These are phyloP conservation scores for Allium fistulosum DNA, from an alignment of 106 monocot species.

Conservation along the genomic window DNA sequence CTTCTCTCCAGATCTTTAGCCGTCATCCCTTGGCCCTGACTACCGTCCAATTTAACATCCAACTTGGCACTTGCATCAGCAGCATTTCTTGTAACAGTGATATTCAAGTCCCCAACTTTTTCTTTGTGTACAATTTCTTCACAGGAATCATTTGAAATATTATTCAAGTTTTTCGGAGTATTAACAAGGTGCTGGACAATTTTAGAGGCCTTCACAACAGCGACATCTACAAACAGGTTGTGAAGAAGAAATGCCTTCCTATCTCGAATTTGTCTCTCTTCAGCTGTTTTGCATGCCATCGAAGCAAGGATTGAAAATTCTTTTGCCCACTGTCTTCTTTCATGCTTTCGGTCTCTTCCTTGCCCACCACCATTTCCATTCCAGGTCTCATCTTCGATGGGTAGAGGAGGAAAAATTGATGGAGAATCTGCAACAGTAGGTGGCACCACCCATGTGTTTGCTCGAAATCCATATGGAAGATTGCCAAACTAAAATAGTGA, in stretches of 20 bases:
- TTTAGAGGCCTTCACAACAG: slow-evolving; percentile 62
- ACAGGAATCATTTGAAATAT: slow-evolving; percentile 12
- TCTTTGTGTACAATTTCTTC: slow-evolving; percentile 30
- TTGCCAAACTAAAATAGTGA: slow-evolving; percentile 73
- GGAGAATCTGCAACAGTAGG: slow-evolving; percentile 61
- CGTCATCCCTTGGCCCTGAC: slow-evolving; percentile 36
- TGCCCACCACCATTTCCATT: slow-evolving; percentile 86
- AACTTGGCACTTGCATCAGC: slow-evolving; percentile 57
- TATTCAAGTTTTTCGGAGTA: slow-evolving; percentile 9
- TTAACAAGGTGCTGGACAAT: slow-evolving; percentile 38
- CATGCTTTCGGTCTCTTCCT: slow-evolving; percentile 65
- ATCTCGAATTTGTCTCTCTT: slow-evolving; percentile 88
- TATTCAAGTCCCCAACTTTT: slow-evolving; percentile 60
- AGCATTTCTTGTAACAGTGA: slow-evolving; percentile 54
- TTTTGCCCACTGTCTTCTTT: slow-evolving; percentile 59
- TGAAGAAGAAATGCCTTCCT: slow-evolving; percentile 90
- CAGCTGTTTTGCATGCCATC: slow-evolving; percentile 88
- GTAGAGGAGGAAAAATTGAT: slow-evolving; percentile 60
- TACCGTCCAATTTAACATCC: slow-evolving; percentile 59
- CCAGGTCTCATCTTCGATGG: slow-evolving; percentile 82
- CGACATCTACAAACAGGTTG: slow-evolving; percentile 81
- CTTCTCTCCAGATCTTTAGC: slow-evolving; percentile 45
- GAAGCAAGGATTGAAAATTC: slow-evolving; percentile 68
- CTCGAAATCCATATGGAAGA: slow-evolving; percentile 95
- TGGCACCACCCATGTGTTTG: slow-evolving; percentile 98